Percentiles rank a stretch among this genome's conserved stretches.
Evolutionary conservation across 805 yeast genomes (phyloP).

Genomic region (Yarrowia osloensis): DNA sequence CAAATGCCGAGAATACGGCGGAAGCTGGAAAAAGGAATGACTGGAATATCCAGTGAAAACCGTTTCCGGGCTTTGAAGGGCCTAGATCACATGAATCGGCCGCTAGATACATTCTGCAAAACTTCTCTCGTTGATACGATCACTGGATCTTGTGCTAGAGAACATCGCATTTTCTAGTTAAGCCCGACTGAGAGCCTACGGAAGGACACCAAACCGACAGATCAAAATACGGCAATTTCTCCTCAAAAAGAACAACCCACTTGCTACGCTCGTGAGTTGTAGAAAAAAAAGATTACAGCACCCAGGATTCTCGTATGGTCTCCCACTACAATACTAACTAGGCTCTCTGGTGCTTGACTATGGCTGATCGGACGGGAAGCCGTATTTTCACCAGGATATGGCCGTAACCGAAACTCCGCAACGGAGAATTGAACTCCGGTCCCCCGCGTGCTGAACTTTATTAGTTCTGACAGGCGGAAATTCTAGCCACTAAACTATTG

Average conservation of each 20-base stretch:
- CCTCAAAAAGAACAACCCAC: background rate
- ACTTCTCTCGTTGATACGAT: too few relatives aligned
- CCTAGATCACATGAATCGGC: too few relatives aligned
- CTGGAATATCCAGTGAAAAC: too few relatives aligned
- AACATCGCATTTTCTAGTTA: too few relatives aligned
- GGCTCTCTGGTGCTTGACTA: constrained; percentile 26
- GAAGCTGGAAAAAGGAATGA: too few relatives aligned
- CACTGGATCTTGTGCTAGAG: too few relatives aligned
- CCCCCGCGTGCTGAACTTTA: constrained; percentile 27
- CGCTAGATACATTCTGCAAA: too few relatives aligned
- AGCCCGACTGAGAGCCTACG: too few relatives aligned
- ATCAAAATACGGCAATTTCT: too few relatives aligned
- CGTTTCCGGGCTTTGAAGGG: too few relatives aligned
- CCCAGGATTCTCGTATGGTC: constrained; percentile 28
- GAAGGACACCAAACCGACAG: too few relatives aligned
- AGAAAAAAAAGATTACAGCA: constrained; percentile 9
- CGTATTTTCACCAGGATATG: constrained; percentile 23
- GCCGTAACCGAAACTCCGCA: constrained; percentile 24
- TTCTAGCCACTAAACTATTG: constrained; percentile 47
- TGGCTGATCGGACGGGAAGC: constrained; percentile 28
- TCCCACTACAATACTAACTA: constrained; percentile 22
- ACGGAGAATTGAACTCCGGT: constrained; percentile 27
- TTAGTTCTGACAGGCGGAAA: constrained; percentile 44
- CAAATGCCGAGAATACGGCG: too few relatives aligned
- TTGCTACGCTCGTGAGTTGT: background rate